Evolutionary conservation across 1,284 basidiomycete genomes (phyloP).

Genomic region (Gomphus sp.): DNA sequence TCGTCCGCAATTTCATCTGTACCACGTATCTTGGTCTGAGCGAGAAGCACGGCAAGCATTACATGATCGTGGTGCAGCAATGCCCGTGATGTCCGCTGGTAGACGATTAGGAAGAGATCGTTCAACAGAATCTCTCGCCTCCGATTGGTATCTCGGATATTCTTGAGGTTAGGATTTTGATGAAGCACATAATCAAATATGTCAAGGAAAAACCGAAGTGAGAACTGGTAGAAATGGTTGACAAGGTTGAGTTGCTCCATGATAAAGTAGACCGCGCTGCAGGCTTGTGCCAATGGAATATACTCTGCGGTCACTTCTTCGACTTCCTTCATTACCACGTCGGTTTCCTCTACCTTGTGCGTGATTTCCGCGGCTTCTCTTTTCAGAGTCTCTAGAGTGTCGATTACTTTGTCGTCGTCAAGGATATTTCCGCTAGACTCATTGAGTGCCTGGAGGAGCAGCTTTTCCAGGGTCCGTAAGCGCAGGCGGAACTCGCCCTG

Average conservation of each 20-base stretch:
- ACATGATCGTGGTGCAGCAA: slow-evolving; percentile 89
- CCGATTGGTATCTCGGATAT: slow-evolving; percentile 62
- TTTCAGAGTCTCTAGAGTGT: slow-evolving; percentile 95
- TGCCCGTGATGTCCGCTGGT: slow-evolving; percentile 84
- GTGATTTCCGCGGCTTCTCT: slow-evolving; percentile 96
- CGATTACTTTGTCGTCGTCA: slow-evolving; percentile 98
- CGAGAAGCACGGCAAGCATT: slow-evolving; percentile 84
- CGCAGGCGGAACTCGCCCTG: slow-evolving; percentile 97
- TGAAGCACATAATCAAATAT: slow-evolving; percentile 95
- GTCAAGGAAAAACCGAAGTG: slow-evolving; percentile 94
- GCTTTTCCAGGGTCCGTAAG: slow-evolving; percentile 87
- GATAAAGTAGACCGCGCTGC: slow-evolving; percentile 96
- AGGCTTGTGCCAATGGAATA: slow-evolving; percentile 89
- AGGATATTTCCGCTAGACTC: slow-evolving; percentile 96
- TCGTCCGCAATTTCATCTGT: slow-evolving; percentile 76
- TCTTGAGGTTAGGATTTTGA: slow-evolving; percentile 83
- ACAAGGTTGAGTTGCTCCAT: slow-evolving; percentile 90
- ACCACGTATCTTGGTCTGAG: slow-evolving; percentile 82
- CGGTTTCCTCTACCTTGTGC: slow-evolving; percentile 95
- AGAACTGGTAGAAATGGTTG: slow-evolving; percentile 99
- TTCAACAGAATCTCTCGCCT: slow-evolving; percentile 82
- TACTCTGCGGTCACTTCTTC: slow-evolving; percentile 95
- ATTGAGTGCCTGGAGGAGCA: slow-evolving; percentile 92
- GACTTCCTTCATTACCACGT: slow-evolving; percentile 92
- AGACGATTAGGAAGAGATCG: slow-evolving; percentile 88